Evolutionary conservation across 2,329 filamentous ascomycete species (phyloP), one percentile per base, ranked within the genome.

Genomic region (Lizonia empirigonia): DNA sequence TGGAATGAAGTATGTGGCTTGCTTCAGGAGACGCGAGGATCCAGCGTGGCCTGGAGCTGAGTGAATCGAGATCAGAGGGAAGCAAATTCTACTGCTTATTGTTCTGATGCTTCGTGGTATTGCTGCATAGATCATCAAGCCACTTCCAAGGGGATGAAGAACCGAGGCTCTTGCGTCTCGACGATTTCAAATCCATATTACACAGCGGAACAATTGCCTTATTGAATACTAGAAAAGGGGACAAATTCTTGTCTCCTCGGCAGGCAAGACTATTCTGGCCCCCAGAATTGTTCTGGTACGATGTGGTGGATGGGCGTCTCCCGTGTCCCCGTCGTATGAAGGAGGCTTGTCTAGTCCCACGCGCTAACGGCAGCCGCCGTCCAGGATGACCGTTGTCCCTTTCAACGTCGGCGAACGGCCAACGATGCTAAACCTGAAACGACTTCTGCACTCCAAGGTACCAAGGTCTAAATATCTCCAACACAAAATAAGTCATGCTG

Each of bases 1-100:
- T 33, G 94, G 94, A 0, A 84, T 85, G 69, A 99, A 97, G 76
- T 96, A 89, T 75, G 88, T 97, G 38, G 93, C 91, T 32, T 84
- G 96, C 40, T 99, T 94, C 72, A 83, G 88, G 67, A 85, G 94
- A 56, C 76, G 87, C 56, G 86, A 89, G 68, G 88, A 96, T 77
- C 91, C 91, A 7, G 80, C 83, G 15, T 96, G 91, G 91, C 85
- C 78, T 92, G 93, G 69, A 94, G 32, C 15, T n/a, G 7, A 13
- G 19, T 5, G 24, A 13, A 5, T 9, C 5, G 32, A 19, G 15
- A 34, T 12, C 4, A 19, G 16, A 34, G 18, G 9, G 3, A 9
- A 19, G 8, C 9, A 30, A 30, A 15, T n/a, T 7, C 13, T n/a
- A 30, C 5, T 30, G 27, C 13, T 15, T 15, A 7, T 30, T 7